Percentiles rank a stretch among this genome's conserved stretches.
These are phyloP conservation scores for Coemansia sp. DNA, from an alignment of 371 early-diverging fungal species.

Conservation along the genomic window DNA sequence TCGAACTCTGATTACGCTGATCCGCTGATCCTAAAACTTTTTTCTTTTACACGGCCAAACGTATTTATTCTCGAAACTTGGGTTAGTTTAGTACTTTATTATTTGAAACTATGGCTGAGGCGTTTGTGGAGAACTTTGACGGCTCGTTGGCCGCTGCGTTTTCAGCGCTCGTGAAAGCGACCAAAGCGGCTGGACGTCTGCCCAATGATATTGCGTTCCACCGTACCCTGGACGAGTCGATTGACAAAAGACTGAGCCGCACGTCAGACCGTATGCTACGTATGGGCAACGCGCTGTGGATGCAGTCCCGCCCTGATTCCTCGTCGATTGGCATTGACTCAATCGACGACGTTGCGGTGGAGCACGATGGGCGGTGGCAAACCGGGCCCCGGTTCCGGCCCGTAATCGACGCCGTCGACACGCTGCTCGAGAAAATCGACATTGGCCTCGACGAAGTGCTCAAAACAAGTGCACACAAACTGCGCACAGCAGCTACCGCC, in stretches of 20 bases:
- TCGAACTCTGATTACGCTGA: constrained; percentile 8
- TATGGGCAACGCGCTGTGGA: constrained; percentile 61
- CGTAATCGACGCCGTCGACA: constrained; percentile 77
- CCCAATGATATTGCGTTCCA: constrained; percentile 69
- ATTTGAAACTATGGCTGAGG: not conserved
- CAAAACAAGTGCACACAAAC: constrained; percentile 57
- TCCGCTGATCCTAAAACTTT: constrained; percentile 1
- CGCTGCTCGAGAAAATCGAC: constrained; percentile 77
- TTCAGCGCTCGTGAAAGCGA: constrained; percentile 61
- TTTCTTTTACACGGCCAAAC: not conserved
- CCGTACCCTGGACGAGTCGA: constrained; percentile 63
- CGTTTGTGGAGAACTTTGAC: constrained; percentile 55
- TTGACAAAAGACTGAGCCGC: constrained; percentile 59
- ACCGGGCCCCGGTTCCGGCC: constrained; percentile 55
- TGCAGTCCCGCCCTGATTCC: constrained; percentile 31
- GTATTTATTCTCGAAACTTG: no score
- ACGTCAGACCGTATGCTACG: constrained; percentile 57
- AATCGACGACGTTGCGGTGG: constrained; percentile 68
- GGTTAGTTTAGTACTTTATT: not conserved
- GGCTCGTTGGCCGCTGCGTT: constrained; percentile 59
- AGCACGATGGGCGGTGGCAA: constrained; percentile 16
- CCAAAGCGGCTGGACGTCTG: constrained; percentile 64
- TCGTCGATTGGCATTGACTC: constrained; percentile 53
- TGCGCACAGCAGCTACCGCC: constrained; percentile 54
- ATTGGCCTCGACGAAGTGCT: constrained; percentile 35